Conservation (phyloP, 306 rosid species). For the cucumber (Cucumis sativus) region Cucumber_9930_V3 NC_026657.2:31357501-31358000, state of each 20-base stretch:
- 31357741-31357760: conserved; percentile 3
- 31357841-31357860: not conserved
- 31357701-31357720: conserved; percentile 60
- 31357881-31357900: not conserved
- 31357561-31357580: conserved; percentile 31
- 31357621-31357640: conserved; percentile 48
- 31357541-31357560: conserved; percentile 24
- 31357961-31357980: not conserved
- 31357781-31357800: not conserved
- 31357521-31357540: not conserved
- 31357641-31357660: conserved; percentile 32
- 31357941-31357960: not conserved
- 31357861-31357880: not conserved
- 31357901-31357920: not conserved
- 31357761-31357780: not conserved
- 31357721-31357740: conserved; percentile 48
- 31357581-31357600: conserved; percentile 33
- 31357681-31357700: conserved; percentile 71
- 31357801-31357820: not conserved
- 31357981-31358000: not conserved
- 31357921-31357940: not conserved
- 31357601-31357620: conserved; percentile 16
- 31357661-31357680: conserved; percentile 42
- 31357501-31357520: not conserved
- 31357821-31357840: not conserved